Percentiles rank a stretch among this genome's conserved stretches.
Conservation (phyloP, 352 stramenopile species). For the Thalassiosira hispida region DNA sequence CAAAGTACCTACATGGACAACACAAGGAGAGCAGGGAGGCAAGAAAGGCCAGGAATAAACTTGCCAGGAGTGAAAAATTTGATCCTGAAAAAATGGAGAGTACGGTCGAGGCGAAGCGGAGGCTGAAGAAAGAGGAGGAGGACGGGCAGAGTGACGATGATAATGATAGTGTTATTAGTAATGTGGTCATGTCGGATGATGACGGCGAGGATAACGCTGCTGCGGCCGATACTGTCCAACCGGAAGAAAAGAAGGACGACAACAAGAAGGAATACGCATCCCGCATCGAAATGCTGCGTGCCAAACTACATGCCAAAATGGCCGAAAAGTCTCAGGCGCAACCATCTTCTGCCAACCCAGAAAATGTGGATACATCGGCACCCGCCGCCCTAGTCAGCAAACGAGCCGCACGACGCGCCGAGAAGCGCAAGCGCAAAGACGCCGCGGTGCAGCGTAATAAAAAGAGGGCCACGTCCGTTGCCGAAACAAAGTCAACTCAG, state of each 20-base stretch:
- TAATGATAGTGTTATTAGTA: conserved; percentile 14
- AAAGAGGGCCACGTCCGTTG: conserved; percentile 24
- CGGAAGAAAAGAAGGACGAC: background rate
- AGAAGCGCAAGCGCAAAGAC: conserved; percentile 75
- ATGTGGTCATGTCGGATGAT: conserved; percentile 19
- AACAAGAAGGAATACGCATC: conserved; percentile 49
- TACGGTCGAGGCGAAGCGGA: conserved; percentile 69
- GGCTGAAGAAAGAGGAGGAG: conserved; percentile 50
- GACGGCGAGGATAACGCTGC: conserved; percentile 28
- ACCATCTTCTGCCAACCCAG: background rate
- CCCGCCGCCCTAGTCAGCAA: conserved; percentile 73
- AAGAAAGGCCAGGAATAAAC: conserved; percentile 62
- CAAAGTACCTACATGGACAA: conserved; percentile 74
- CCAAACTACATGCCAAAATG: conserved; percentile 78
- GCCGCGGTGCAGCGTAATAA: conserved; percentile 57
- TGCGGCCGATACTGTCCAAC: background rate
- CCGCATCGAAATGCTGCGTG: conserved; percentile 78
- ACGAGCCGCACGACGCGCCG: conserved; percentile 72
- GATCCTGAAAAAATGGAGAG: conserved; percentile 67
- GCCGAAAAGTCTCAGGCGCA: conserved; percentile 62
- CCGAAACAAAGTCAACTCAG: conserved; percentile 1
- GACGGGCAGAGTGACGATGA: conserved; percentile 31
- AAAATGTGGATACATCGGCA: conserved; percentile 28
- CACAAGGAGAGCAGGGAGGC: conserved; percentile 76
- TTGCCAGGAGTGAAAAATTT: conserved; percentile 73